Conservation (phyloP, 495 filamentous ascomycete species). For the Friedmanniomyces simplex region DNA sequence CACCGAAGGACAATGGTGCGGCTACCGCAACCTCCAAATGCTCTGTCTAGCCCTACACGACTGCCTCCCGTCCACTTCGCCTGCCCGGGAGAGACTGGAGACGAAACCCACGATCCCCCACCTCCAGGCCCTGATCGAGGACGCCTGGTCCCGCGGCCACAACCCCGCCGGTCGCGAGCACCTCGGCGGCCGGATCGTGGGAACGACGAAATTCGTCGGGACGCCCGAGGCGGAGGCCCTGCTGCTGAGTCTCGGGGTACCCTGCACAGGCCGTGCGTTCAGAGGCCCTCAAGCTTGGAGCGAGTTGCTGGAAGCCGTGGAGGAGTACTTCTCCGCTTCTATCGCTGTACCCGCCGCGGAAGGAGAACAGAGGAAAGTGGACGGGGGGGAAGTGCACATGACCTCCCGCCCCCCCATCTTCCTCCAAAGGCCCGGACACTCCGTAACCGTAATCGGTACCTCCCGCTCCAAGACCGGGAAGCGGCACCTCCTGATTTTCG, state of each 20-base stretch:
- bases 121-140: slow-evolving; percentile 79
- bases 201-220: slow-evolving; percentile 89
- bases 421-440: slow-evolving; percentile 83
- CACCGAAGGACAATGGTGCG: slow-evolving; percentile 77
- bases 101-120: slow-evolving; percentile 62
- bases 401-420: slow-evolving; percentile 76
- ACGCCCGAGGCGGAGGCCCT: slow-evolving; percentile 53
- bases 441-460: slow-evolving; percentile 80
- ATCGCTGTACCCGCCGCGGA: background rate
- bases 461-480: slow-evolving; percentile 55
- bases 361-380: background rate
- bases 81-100: slow-evolving; percentile 52
- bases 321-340: slow-evolving; percentile 57
- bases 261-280: slow-evolving; percentile 2
- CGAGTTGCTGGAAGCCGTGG: slow-evolving; percentile 53
- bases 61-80: slow-evolving; percentile 1
- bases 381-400: slow-evolving; percentile 23
- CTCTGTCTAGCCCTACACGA: slow-evolving; percentile 28
- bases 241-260: slow-evolving; percentile 1
- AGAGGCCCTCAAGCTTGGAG: slow-evolving; percentile 20
- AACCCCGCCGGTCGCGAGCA: slow-evolving; percentile 62
- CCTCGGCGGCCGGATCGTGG: slow-evolving; percentile 69
- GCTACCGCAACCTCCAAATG: slow-evolving; percentile 97
- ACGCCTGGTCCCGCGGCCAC: slow-evolving; percentile 79
- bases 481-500: slow-evolving; percentile 70